Percentiles rank a stretch among this genome's conserved stretches.
phyloP scores from a whole-genome alignment of 2,329 filamentous ascomycete genomes.

The Pseudocercospora crystallina region DNA sequence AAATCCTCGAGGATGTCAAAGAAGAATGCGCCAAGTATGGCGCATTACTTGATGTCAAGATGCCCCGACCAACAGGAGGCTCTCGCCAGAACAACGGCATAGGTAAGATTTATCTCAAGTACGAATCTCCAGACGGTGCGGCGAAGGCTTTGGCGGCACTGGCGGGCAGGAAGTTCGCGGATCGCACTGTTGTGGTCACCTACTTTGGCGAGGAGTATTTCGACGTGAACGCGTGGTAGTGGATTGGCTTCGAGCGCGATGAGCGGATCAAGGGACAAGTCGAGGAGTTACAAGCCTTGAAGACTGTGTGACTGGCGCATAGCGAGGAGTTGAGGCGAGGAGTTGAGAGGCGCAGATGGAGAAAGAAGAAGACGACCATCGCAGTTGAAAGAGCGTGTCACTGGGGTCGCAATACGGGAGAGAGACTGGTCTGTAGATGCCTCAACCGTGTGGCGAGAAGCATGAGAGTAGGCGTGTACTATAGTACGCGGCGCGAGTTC shows the following conservation, averaged over 20 bases:
- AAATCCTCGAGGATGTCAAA: constrained; percentile 92
- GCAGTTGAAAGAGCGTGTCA: no score
- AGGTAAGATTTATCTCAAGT: constrained; percentile 98
- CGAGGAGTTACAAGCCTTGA: no score
- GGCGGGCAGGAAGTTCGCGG: constrained; percentile 91
- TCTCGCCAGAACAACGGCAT: constrained; percentile 84
- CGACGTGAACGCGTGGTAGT: constrained; percentile 82
- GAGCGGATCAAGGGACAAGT: no score
- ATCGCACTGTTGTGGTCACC: constrained; percentile 92
- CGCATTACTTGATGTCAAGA: constrained; percentile 80
- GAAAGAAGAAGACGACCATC: no score
- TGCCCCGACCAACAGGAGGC: constrained; percentile 81
- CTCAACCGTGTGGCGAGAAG: no score
- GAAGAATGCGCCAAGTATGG: constrained; percentile 95
- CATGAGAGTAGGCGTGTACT: no score
- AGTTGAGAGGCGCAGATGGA: background rate
- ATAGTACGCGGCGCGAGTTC: no score
- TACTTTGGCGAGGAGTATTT: constrained; percentile 99
- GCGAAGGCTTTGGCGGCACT: constrained; percentile 84
- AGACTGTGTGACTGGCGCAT: background rate
- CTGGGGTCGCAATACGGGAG: no score
- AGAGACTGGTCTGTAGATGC: no score
- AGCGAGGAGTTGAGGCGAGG: constrained; percentile 2
- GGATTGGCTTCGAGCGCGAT: no score
- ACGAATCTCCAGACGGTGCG: constrained; percentile 72